phyloP scores from a whole-genome alignment of 2,329 filamentous ascomycete genomes.

The Exophiala bonariae region DNA sequence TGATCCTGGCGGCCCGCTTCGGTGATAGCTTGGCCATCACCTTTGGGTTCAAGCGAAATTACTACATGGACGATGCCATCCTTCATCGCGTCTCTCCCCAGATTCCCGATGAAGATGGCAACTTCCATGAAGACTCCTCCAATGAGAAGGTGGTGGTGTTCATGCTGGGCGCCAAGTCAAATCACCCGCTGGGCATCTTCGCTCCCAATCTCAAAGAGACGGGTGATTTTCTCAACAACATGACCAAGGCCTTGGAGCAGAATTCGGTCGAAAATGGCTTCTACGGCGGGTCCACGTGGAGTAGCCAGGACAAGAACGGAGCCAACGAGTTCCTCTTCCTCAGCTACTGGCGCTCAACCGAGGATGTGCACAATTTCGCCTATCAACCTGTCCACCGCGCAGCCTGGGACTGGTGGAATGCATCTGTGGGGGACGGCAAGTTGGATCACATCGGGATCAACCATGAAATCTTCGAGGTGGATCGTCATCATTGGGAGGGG shows the following conservation, averaged over 20 bases:
- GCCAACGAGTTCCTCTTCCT: conserved; percentile 38
- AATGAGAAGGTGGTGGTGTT: conserved; percentile 39
- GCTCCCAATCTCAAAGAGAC: conserved; percentile 34
- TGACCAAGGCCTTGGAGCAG: conserved; percentile 30
- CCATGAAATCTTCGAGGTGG: conserved; percentile 46
- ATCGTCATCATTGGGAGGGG: conserved; percentile 42
- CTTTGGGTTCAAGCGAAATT: conserved; percentile 37
- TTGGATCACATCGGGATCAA: conserved; percentile 44
- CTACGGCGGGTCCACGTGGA: conserved; percentile 37
- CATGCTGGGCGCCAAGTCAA: conserved; percentile 37
- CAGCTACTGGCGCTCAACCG: conserved; percentile 43
- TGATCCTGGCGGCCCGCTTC: conserved; percentile 33
- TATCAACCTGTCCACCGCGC: conserved; percentile 41
- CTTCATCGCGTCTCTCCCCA: conserved; percentile 38
- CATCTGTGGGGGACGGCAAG: conserved; percentile 33
- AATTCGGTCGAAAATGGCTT: conserved; percentile 30
- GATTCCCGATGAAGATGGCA: conserved; percentile 37
- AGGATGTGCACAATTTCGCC: conserved; percentile 46
- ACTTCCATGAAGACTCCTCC: conserved; percentile 27
- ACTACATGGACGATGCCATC: conserved; percentile 38
- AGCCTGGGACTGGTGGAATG: conserved; percentile 47
- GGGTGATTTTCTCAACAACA: conserved; percentile 34
- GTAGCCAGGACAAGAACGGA: conserved; percentile 34
- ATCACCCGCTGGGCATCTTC: conserved; percentile 44
- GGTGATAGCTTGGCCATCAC: conserved; percentile 37